Percentiles rank a stretch among this genome's conserved stretches.
phyloP scores from a whole-genome alignment of 768 basidiomycete species.

The Suillus alpinus region DNA sequence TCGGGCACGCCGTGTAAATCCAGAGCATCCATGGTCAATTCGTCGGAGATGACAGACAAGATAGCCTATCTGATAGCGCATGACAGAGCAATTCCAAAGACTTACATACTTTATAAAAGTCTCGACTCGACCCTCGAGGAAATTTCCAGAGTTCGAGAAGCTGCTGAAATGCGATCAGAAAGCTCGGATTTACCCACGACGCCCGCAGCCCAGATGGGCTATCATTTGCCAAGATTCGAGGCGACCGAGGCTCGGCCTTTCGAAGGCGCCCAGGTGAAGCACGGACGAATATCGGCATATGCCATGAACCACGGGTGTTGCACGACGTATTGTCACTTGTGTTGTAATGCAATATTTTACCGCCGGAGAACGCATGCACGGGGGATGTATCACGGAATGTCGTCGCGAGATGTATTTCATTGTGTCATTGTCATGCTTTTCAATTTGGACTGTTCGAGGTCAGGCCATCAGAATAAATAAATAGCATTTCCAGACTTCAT shows the following conservation, averaged over 20 bases:
- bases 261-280: not conserved
- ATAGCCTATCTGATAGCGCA: not conserved
- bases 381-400: not conserved
- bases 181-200: not conserved
- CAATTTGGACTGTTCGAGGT: not conserved
- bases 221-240: not conserved
- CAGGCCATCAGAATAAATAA: not conserved
- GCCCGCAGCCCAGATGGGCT: not conserved
- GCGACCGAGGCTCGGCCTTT: not conserved
- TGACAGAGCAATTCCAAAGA: not conserved
- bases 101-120: not conserved
- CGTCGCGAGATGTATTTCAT: not conserved
- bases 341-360: not conserved
- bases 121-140: not conserved
- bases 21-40: not conserved
- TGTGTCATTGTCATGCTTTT: not conserved
- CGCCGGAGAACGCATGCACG: not conserved
- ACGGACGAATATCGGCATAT: not conserved
- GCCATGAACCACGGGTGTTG: not conserved
- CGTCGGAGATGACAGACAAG: not conserved
- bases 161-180: constrained; percentile 1
- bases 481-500: not conserved
- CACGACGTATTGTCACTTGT: not conserved
- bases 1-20: not conserved
- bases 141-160: not conserved